Conservation (phyloP, 2,329 filamentous ascomycete species). For the Juglanconis juglandina region DNA sequence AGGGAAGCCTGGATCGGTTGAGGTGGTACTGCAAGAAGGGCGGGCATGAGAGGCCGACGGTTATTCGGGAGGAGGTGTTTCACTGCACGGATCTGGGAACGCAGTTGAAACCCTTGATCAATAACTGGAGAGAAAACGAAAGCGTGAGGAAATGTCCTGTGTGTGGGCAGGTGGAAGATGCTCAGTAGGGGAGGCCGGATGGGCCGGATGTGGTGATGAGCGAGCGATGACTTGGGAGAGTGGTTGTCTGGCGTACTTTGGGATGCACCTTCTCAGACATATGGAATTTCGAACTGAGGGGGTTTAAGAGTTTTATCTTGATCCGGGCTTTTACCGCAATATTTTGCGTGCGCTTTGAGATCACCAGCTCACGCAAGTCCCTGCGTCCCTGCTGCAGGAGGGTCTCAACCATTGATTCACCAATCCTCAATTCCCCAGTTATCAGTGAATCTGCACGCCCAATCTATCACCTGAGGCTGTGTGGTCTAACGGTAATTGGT, state of each 20-base stretch:
- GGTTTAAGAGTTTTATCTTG: not conserved
- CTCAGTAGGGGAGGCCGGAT: slow-evolving; percentile 3
- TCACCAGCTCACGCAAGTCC: too few relatives aligned
- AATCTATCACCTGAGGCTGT: too few relatives aligned
- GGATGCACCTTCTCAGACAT: not conserved
- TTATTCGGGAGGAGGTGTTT: slow-evolving; percentile 21
- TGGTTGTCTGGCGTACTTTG: not conserved
- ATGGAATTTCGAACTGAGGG: not conserved
- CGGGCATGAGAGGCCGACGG: slow-evolving; percentile 18
- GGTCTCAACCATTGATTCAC: too few relatives aligned
- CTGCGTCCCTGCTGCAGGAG: too few relatives aligned
- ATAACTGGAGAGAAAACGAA: slow-evolving; percentile 21
- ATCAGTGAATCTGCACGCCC: too few relatives aligned
- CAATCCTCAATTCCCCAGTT: too few relatives aligned
- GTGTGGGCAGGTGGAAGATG: slow-evolving; percentile 16
- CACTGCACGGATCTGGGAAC: slow-evolving; percentile 21
- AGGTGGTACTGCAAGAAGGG: slow-evolving; percentile 24
- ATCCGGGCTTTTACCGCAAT: not conserved
- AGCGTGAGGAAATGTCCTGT: slow-evolving; percentile 15
- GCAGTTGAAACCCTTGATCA: slow-evolving; percentile 22
- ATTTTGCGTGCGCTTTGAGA: too few relatives aligned
- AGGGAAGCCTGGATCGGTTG: slow-evolving; percentile 19
- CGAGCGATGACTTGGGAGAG: not conserved
- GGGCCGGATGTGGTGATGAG: not conserved
- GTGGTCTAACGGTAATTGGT: too few relatives aligned